Evolutionary conservation across 1,284 basidiomycete genomes (phyloP).

Genomic region (Phellinidium pouzarii): DNA sequence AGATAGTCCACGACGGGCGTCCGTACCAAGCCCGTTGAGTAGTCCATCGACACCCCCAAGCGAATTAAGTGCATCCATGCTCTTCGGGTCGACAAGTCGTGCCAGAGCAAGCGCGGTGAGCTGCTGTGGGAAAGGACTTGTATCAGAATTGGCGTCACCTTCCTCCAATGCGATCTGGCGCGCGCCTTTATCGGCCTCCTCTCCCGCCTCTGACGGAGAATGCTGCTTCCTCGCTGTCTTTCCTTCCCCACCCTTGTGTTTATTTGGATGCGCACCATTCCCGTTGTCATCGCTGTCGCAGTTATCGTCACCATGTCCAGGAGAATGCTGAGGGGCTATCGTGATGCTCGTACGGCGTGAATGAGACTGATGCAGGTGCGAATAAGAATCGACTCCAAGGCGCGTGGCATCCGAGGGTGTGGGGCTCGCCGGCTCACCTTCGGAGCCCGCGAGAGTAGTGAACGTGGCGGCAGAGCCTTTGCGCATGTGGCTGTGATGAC

Average conservation of each 20-base stretch:
- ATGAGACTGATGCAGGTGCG: slow-evolving; percentile 3
- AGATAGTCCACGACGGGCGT: slow-evolving; percentile 51
- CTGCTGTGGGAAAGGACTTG: slow-evolving; percentile 43
- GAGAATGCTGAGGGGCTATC: slow-evolving; percentile 13
- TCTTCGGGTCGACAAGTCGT: slow-evolving; percentile 86
- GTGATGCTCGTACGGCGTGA: slow-evolving; percentile 18
- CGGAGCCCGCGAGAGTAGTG: slow-evolving; percentile 13
- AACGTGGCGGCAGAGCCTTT: slow-evolving; percentile 29
- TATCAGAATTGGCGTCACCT: slow-evolving; percentile 20
- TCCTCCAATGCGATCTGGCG: slow-evolving; percentile 32
- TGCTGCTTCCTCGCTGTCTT: neutral
- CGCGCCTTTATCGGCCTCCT: neutral
- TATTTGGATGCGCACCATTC: neutral
- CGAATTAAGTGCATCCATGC: slow-evolving; percentile 54
- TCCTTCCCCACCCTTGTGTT: neutral
- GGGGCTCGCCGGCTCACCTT: slow-evolving; percentile 9
- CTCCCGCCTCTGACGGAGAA: neutral
- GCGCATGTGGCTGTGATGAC: slow-evolving; percentile 29
- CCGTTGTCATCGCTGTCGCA: neutral
- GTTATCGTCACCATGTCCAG: neutral
- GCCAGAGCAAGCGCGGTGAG: slow-evolving; percentile 77
- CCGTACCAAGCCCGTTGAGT: slow-evolving; percentile 70
- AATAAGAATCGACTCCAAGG: slow-evolving; percentile 6
- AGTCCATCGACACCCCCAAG: slow-evolving; percentile 75
- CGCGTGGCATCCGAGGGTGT: neutral